A percentile compares a stretch with the other conserved stretches of the same genome.
Evolutionary conservation across 192 early-diverging fungal species (phyloP).

Genomic region (Coemansia sp.): DNA sequence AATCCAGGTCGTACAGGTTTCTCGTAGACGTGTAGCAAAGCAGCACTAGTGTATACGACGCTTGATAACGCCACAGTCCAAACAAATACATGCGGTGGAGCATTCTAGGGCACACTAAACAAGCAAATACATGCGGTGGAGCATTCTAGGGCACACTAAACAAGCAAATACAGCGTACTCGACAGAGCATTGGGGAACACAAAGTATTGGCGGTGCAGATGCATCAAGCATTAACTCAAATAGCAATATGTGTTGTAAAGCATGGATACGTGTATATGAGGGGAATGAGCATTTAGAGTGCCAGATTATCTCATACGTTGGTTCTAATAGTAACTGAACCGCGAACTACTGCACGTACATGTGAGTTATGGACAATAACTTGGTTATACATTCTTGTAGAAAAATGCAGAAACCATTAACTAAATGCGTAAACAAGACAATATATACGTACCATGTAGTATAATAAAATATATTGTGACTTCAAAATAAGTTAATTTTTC

Average conservation of each 20-base stretch:
- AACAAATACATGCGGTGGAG: background rate
- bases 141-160: background rate
- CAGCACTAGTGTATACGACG: background rate
- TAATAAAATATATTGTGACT: too few species aligned
- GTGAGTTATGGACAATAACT: too few species aligned
- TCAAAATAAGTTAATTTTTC: too few species aligned
- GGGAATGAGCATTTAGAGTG: background rate
- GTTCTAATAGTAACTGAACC: background rate
- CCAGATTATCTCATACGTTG: background rate
- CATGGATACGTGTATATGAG: background rate
- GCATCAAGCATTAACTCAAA: slow-evolving; percentile 5
- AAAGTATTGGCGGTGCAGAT: background rate
- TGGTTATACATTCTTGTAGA: too few species aligned
- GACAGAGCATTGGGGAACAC: background rate
- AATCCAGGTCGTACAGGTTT: background rate
- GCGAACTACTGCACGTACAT: too few species aligned
- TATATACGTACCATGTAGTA: too few species aligned
- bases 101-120: background rate
- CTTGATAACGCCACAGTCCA: background rate
- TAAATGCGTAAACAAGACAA: too few species aligned
- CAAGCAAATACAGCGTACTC: background rate
- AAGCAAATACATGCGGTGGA: background rate
- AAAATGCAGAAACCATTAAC: too few species aligned
- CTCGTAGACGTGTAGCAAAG: background rate
- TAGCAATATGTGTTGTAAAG: background rate